Conservation (phyloP, 805 yeast species). For the Candida tibetensis region DNA sequence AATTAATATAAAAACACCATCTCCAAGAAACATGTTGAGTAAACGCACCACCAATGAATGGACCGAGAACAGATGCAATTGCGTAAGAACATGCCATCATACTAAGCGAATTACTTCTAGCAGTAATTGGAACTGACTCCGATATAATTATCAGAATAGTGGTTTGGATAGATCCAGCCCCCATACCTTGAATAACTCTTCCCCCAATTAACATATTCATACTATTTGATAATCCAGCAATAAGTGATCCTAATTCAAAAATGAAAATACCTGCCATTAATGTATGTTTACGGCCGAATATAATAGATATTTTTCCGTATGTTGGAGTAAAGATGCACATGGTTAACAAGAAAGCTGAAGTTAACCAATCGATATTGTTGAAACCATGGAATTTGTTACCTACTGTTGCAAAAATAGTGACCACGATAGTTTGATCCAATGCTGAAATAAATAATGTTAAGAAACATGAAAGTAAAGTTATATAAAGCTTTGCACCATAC, state of each 20-base stretch:
- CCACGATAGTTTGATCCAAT: slow-evolving; percentile 55
- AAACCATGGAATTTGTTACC: slow-evolving; percentile 48
- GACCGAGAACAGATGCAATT: slow-evolving; percentile 22
- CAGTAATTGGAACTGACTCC: slow-evolving; percentile 47
- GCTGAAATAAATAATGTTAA: slow-evolving; percentile 40
- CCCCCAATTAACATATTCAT: slow-evolving; percentile 68
- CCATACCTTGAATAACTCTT: slow-evolving; percentile 66
- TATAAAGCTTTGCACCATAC: slow-evolving; percentile 21
- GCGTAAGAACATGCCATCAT: slow-evolving; percentile 17
- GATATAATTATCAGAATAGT: slow-evolving; percentile 54
- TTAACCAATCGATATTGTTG: slow-evolving; percentile 54
- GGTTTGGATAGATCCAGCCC: slow-evolving; percentile 65
- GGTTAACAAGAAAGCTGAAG: slow-evolving; percentile 52
- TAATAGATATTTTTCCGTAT: slow-evolving; percentile 55
- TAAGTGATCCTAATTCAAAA: slow-evolving; percentile 60
- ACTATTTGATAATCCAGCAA: slow-evolving; percentile 50
- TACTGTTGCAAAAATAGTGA: slow-evolving; percentile 47
- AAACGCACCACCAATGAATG: slow-evolving; percentile 25
- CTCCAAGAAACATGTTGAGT: slow-evolving; percentile 21
- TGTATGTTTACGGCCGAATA: slow-evolving; percentile 53
- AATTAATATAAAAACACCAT: slow-evolving; percentile 25
- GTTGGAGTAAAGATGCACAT: slow-evolving; percentile 50
- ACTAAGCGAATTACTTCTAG: slow-evolving; percentile 17
- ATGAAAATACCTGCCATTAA: slow-evolving; percentile 46
- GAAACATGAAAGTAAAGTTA: slow-evolving; percentile 26